Evolutionary conservation across 352 stramenopile genomes (phyloP).

Genomic region (Peronospora belbahrii): DNA sequence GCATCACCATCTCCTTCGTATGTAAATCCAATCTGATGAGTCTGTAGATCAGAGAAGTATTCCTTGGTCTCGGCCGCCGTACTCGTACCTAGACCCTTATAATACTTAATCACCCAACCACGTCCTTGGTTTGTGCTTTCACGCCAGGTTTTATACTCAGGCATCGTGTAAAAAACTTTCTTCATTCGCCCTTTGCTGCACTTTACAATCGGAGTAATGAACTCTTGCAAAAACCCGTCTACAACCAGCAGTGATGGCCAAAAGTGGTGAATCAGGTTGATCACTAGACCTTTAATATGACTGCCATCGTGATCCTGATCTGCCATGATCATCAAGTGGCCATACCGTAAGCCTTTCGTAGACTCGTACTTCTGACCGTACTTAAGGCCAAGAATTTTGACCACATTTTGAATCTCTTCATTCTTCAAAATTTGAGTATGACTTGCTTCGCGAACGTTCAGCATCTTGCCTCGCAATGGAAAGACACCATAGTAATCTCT

Average conservation of each 20-base stretch:
- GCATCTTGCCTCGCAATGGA: slow-evolving; percentile 93
- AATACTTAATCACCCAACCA: slow-evolving; percentile 97
- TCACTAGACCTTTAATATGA: slow-evolving; percentile 98
- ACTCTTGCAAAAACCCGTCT: slow-evolving; percentile 89
- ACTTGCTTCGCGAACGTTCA: slow-evolving; percentile 99
- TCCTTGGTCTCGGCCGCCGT: slow-evolving; percentile 94
- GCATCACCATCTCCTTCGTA: slow-evolving; percentile 87
- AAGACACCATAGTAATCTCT: slow-evolving; percentile 97
- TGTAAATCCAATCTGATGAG: slow-evolving; percentile 90
- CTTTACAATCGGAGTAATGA: slow-evolving; percentile 98
- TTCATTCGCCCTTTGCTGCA: slow-evolving; percentile 84
- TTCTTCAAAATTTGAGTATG: slow-evolving; percentile 95
- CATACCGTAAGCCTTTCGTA: slow-evolving; percentile 89
- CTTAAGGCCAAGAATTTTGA: slow-evolving; percentile 96
- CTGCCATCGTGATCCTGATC: slow-evolving; percentile 99
- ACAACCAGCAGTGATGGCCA: slow-evolving; percentile 94
- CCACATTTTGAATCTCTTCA: slow-evolving; percentile 94
- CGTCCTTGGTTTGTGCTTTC: slow-evolving; percentile 82
- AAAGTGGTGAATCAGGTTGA: slow-evolving; percentile 98
- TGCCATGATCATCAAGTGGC: slow-evolving; percentile 98
- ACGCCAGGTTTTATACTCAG: slow-evolving; percentile 94
- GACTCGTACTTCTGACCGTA: slow-evolving; percentile 91
- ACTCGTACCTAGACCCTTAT: slow-evolving; percentile 99
- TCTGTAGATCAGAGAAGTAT: slow-evolving; percentile 94
- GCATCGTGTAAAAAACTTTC: slow-evolving; percentile 95